phyloP scores from a whole-genome alignment of 2,329 filamentous ascomycete genomes.

The Didymella arachidicola region DNA sequence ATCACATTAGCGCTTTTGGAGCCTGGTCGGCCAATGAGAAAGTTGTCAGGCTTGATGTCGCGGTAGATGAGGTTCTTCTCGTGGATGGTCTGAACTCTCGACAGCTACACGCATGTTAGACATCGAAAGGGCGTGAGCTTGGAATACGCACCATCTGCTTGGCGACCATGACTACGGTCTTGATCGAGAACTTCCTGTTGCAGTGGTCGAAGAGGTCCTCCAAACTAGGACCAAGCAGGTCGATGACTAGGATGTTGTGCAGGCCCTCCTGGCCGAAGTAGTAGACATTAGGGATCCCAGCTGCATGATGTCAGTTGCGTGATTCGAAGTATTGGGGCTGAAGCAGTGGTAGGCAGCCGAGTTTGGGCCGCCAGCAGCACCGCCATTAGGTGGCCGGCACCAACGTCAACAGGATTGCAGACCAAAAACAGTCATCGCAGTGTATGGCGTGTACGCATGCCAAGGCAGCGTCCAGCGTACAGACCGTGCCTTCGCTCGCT shows the following conservation, averaged over 20 bases:
- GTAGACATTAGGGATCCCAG: conserved; percentile 98
- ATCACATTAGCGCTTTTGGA: conserved; percentile 98
- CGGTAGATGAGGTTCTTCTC: conserved; percentile 99
- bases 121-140: neutral
- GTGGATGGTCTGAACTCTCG: conserved; percentile 91
- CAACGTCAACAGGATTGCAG: neutral
- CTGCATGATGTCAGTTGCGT: conserved; percentile 58
- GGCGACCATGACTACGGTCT: conserved; percentile 98
- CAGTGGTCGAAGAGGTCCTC: conserved; percentile 98
- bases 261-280: conserved; percentile 99
- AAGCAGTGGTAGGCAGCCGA: conserved; percentile 2
- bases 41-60: conserved; percentile 99
- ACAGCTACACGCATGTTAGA: conserved; percentile 65
- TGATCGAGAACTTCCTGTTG: conserved; percentile 91
- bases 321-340: neutral
- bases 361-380: neutral
- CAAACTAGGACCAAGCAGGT: conserved; percentile 90
- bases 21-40: conserved; percentile 89
- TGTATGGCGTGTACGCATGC: conserved; percentile 4
- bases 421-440: neutral
- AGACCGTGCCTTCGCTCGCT: conserved; percentile 22
- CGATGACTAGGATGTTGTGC: conserved; percentile 98
- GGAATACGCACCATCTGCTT: conserved; percentile 88
- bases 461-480: conserved; percentile 18
- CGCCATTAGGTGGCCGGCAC: neutral